Percentiles rank a stretch among this genome's conserved stretches.
Conservation (phyloP, 2,329 filamentous ascomycete species). For the Verticillium dahliae region DNA sequence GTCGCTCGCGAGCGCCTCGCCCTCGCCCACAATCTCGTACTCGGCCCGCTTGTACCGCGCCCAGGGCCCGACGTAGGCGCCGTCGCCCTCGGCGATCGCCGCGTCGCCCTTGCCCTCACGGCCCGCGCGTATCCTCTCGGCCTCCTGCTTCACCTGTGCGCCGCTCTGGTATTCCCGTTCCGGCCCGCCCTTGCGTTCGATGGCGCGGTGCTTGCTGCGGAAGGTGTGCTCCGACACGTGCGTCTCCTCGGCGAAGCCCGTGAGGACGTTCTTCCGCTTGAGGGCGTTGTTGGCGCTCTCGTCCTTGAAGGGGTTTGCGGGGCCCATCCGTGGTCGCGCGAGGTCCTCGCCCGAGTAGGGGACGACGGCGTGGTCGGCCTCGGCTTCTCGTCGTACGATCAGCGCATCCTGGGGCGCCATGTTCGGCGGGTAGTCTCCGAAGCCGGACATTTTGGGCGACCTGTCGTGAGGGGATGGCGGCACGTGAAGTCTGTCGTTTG, state of each 20-base stretch:
- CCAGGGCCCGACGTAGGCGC: slow-evolving; percentile 92
- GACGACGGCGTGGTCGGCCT: slow-evolving; percentile 53
- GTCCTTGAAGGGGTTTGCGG: slow-evolving; percentile 69
- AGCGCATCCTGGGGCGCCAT: slow-evolving; percentile 60
- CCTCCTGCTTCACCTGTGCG: slow-evolving; percentile 61
- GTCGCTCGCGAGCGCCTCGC: slow-evolving; percentile 68
- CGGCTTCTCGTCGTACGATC: slow-evolving; percentile 48
- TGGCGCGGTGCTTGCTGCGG: slow-evolving; percentile 75
- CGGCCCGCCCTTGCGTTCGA: slow-evolving; percentile 60
- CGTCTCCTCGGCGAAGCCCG: slow-evolving; percentile 82
- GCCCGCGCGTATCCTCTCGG: slow-evolving; percentile 60
- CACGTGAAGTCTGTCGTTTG: slow-evolving; percentile 1
- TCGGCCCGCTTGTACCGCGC: slow-evolving; percentile 71
- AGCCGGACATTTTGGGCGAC: slow-evolving; percentile 45
- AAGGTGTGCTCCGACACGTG: slow-evolving; percentile 89
- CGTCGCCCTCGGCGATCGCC: slow-evolving; percentile 76
- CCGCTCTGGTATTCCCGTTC: slow-evolving; percentile 49
- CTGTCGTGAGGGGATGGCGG: neutral
- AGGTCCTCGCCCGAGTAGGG: slow-evolving; percentile 68
- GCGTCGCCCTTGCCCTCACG: slow-evolving; percentile 82
- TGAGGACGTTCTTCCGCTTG: slow-evolving; percentile 77
- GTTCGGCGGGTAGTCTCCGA: slow-evolving; percentile 59
- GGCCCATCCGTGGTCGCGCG: slow-evolving; percentile 58
- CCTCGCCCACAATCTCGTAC: slow-evolving; percentile 67
- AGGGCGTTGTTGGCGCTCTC: slow-evolving; percentile 39